Conservation (phyloP, 495 filamentous ascomycete species). For the Penicillium subrubescens region DNA sequence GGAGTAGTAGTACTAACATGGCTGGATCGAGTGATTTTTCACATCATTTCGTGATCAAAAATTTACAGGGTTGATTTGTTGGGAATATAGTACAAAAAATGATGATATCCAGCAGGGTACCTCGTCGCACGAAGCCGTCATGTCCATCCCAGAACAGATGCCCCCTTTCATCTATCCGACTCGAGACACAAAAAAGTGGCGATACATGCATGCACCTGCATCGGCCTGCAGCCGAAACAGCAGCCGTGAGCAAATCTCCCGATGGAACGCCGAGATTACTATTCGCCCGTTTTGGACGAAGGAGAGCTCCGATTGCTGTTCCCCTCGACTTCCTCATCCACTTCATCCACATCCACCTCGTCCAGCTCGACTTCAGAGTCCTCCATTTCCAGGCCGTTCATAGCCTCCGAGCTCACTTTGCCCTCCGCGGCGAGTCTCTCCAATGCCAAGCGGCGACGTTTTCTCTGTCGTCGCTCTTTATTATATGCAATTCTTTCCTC, state of each 20-base stretch:
- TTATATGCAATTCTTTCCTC: constrained; percentile 8
- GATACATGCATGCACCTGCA: constrained; percentile 4
- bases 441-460: background rate
- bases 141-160: constrained; percentile 4
- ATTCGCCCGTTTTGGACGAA: background rate
- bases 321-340: background rate
- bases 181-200: background rate
- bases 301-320: background rate
- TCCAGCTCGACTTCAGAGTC: background rate
- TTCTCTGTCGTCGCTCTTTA: constrained; percentile 5
- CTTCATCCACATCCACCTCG: background rate
- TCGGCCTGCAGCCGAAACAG: constrained; percentile 3
- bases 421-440: background rate
- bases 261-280: background rate
- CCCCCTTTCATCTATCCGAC: background rate
- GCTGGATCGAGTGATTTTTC: background rate
- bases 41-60: background rate
- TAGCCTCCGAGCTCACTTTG: background rate
- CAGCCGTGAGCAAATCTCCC: background rate
- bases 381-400: background rate
- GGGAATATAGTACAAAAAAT: background rate
- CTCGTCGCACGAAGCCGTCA: background rate
- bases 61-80: background rate
- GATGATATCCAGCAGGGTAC: background rate
- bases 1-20: too few relatives aligned